Evolutionary conservation across 2,329 filamentous ascomycete genomes (phyloP), one percentile per base, ranked within the genome.

Genomic region (Cercospora zeae-maydis): DNA sequence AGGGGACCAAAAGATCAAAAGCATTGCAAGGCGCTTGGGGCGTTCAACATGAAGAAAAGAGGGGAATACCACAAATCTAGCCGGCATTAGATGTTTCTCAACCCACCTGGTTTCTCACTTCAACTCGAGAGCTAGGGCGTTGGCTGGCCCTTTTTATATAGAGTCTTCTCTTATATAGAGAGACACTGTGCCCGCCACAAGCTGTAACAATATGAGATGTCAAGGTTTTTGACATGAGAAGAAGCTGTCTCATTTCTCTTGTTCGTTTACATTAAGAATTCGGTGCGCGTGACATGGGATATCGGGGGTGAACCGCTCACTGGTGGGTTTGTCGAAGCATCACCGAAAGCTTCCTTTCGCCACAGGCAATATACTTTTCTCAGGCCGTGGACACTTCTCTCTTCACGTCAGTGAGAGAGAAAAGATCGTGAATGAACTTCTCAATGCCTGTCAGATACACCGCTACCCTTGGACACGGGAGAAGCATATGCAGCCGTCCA

Each of bases 1-100:
- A 24, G 21, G 19, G 42, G 42, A 11, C 53, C 47, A 51, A 31
- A 53, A 57, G 60, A 55, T 60, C 58, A 68, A 69, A 68, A 68
- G 66, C 66, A 67, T 66, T 67, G 67, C 66, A 60, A 61, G 67
- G 67, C 67, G 67, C 66, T 59, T 59, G 67, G 55, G 55, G 67
- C 67, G 67, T 69, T 69, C 67, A 69, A 69, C 67, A 67, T 65
- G 30, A 53, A 10, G 30, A 53, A 9, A 39, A 16, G 36, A 34
- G 31, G 31, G 49, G 49, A 2, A 47, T 47, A 47, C 42, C 42
- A 47, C 19, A 47, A 53, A 61, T 39, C 49, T 58, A 34, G 59
- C 55, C 63, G 63, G 61, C 54, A 60, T 33, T 8, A 30, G 34
- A 49, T 31, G 10, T 56, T 27, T 52, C 42, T 59, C 14, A 33